Conservation (phyloP, 305 asterid genomes). For the Fraxinus ornus region DNA sequence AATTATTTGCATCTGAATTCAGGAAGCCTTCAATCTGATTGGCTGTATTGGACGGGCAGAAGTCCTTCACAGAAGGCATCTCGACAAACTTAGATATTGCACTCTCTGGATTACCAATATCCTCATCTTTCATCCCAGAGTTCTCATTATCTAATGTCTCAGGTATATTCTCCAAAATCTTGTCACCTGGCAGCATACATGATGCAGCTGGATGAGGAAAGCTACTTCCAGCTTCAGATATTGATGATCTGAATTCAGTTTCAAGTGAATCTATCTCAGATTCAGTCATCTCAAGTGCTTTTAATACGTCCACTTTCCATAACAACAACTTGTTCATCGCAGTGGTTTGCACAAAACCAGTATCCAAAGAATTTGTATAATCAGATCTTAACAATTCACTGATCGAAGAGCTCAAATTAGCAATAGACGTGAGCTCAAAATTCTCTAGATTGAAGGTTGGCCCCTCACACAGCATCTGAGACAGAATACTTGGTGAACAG, state of each 20-base stretch:
- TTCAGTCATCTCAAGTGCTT: constrained; percentile 45
- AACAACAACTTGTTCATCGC: constrained; percentile 37
- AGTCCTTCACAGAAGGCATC: constrained; percentile 37
- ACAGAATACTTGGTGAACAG: constrained; percentile 32
- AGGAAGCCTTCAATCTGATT: constrained; percentile 28
- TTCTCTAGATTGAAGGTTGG: constrained; percentile 38
- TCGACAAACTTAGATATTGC: constrained; percentile 53
- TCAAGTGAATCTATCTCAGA: constrained; percentile 48
- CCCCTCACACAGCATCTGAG: constrained; percentile 31
- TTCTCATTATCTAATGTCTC: constrained; percentile 30
- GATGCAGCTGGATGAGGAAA: constrained; percentile 24
- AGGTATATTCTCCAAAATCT: constrained; percentile 31
- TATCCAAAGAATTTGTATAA: constrained; percentile 27
- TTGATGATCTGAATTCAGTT: constrained; percentile 39
- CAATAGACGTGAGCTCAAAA: constrained; percentile 30
- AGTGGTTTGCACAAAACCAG: constrained; percentile 36
- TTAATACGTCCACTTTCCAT: constrained; percentile 40
- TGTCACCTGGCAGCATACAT: constrained; percentile 34
- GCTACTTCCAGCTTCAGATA: constrained; percentile 19
- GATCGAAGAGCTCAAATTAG: constrained; percentile 35
- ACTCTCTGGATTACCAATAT: constrained; percentile 64
- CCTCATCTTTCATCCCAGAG: constrained; percentile 43
- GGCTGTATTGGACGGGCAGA: constrained; percentile 28
- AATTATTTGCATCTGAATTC: constrained; percentile 31
- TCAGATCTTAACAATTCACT: constrained; percentile 37